These are phyloP conservation scores for Pleurotus giganteus DNA, from an alignment of 768 basidiomycete species.

Conservation along the genomic window DNA sequence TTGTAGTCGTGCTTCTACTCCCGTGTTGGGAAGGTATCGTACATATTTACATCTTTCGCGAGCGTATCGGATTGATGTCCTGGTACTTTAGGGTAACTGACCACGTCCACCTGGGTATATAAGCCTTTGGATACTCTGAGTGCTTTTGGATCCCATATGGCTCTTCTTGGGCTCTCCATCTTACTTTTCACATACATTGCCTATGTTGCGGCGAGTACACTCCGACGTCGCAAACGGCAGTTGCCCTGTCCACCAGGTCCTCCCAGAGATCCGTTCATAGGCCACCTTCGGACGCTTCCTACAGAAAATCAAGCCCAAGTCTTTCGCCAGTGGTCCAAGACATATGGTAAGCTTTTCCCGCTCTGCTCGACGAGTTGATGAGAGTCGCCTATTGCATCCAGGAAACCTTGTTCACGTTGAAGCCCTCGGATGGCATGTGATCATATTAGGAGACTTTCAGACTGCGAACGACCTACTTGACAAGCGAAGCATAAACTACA, in stretches of 20 bases:
- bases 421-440: neutral
- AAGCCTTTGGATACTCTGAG: too few relatives aligned
- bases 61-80: too few relatives aligned
- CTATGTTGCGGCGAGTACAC: too few relatives aligned
- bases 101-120: too few relatives aligned
- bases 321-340: slow-evolving; percentile 9
- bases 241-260: neutral
- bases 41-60: too few relatives aligned
- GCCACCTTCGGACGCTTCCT: neutral
- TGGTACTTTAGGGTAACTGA: too few relatives aligned
- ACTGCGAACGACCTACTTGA: slow-evolving; percentile 3
- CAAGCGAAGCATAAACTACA: neutral
- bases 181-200: too few relatives aligned
- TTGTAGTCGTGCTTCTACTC: too few relatives aligned
- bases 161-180: too few relatives aligned
- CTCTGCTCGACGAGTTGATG: neutral
- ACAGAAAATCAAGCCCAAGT: neutral
- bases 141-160: too few relatives aligned
- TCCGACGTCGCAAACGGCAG: too few relatives aligned
- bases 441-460: neutral
- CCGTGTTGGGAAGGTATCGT: too few relatives aligned
- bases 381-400: neutral
- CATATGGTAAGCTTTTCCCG: neutral
- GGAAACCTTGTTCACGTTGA: slow-evolving; percentile 1
- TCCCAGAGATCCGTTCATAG: neutral